A percentile compares a stretch with the other conserved stretches of the same genome.
Conservation (phyloP, 2,329 filamentous ascomycete species). For the Ilyonectria mors-panacis region DNA sequence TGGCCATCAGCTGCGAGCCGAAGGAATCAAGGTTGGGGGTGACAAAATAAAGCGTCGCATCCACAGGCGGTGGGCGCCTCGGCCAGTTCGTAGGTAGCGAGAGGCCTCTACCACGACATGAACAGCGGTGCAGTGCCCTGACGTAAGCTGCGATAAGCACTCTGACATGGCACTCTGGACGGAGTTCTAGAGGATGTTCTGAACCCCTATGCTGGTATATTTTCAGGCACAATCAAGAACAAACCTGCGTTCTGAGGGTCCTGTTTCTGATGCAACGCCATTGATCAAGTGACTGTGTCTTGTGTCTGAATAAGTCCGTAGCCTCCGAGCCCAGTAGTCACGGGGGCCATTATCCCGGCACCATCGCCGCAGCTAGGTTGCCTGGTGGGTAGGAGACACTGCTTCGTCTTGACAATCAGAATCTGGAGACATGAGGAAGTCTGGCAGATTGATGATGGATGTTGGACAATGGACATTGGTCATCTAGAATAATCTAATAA, state of each 20-base stretch:
- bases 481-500: constrained; percentile 8
- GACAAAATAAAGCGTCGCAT: constrained; percentile 18
- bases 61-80: neutral
- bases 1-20: constrained; percentile 6
- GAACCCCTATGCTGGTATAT: constrained; percentile 10
- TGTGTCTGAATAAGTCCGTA: neutral
- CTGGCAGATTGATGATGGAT: neutral
- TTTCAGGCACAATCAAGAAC: neutral
- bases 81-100: neutral
- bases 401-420: no score
- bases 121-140: neutral
- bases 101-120: neutral
- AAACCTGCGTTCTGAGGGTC: neutral
- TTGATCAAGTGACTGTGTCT: constrained; percentile 21
- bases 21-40: constrained; percentile 1
- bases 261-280: constrained; percentile 8
- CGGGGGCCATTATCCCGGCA: neutral
- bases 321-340: neutral
- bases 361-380: neutral
- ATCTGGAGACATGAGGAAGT: neutral
- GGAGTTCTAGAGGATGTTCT: neutral
- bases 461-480: no score
- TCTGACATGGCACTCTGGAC: neutral
- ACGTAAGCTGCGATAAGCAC: neutral
- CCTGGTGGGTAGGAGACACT: no score